Percentiles rank a stretch among this genome's conserved stretches.
Conservation (phyloP, 257 asterid species). For the Leonotis leonurus region DNA sequence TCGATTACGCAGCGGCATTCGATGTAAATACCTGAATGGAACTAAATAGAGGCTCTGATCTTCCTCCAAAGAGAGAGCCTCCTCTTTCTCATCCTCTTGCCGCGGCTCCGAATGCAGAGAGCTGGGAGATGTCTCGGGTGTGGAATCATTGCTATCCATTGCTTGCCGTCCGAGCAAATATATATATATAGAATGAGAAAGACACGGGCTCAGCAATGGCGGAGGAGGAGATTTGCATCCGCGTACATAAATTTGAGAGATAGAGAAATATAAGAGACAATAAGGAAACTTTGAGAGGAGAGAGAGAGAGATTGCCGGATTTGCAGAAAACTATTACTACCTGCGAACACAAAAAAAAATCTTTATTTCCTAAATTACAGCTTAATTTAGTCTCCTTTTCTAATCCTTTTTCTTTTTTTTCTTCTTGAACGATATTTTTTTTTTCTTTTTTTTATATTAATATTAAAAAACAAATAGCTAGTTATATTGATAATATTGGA, state of each 20-base stretch:
- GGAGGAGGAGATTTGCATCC: conserved; percentile 64
- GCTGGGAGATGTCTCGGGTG: conserved; percentile 35
- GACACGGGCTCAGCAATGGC: conserved; percentile 58
- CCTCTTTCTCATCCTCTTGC: conserved; percentile 27
- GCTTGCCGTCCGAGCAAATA: conserved; percentile 1
- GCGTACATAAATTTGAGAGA: conserved; percentile 29
- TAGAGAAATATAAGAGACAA: conserved; percentile 24
- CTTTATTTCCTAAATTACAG: not conserved
- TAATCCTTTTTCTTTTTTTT: not conserved
- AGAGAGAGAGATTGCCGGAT: conserved; percentile 47
- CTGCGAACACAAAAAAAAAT: conserved; percentile 16
- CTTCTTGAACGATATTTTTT: not conserved
- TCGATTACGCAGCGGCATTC: conserved; percentile 5
- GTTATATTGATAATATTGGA: not conserved
- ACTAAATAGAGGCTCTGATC: conserved; percentile 82
- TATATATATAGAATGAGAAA: conserved; percentile 31
- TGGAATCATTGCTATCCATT: conserved; percentile 45
- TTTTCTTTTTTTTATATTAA: not conserved
- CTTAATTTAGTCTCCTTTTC: not conserved
- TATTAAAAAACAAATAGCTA: too few species aligned
- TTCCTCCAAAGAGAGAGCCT: conserved; percentile 35
- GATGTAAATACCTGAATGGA: conserved; percentile 57
- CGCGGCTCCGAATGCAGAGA: conserved; percentile 28
- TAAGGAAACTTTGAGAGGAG: conserved; percentile 6
- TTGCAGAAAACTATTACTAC: conserved; percentile 46